A percentile compares a stretch with the other conserved stretches of the same genome.
These are phyloP conservation scores for Kalaharituber pfeilii DNA, from an alignment of 2,329 filamentous ascomycete species.

Conservation along the genomic window DNA sequence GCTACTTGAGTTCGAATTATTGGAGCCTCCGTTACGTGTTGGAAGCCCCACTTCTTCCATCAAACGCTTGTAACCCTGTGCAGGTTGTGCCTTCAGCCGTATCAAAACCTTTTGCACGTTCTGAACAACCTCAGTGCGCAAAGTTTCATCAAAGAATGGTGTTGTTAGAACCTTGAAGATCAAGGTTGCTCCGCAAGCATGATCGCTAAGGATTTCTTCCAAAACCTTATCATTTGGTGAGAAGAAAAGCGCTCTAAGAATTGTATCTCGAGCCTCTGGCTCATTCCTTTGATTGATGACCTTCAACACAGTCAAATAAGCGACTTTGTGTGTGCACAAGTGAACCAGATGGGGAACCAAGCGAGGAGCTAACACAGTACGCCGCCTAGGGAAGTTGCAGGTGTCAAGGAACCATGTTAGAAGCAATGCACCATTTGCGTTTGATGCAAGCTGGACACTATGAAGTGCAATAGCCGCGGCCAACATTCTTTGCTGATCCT, in stretches of 20 bases:
- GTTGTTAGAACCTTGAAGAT: slow-evolving; percentile 98
- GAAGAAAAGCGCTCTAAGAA: slow-evolving; percentile 84
- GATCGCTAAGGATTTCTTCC: slow-evolving; percentile 79
- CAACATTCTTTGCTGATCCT: slow-evolving; percentile 88
- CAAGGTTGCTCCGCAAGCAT: slow-evolving; percentile 78
- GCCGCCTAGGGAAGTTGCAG: slow-evolving; percentile 81
- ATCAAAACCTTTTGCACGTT: slow-evolving; percentile 79
- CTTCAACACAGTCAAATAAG: slow-evolving; percentile 90
- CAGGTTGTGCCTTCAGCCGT: slow-evolving; percentile 79
- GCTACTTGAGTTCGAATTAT: slow-evolving; percentile 10
- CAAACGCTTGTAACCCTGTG: slow-evolving; percentile 90
- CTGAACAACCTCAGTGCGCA: slow-evolving; percentile 73
- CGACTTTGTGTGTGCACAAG: slow-evolving; percentile 95
- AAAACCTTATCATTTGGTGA: slow-evolving; percentile 69
- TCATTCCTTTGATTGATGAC: slow-evolving; percentile 97
- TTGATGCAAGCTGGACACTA: slow-evolving; percentile 89
- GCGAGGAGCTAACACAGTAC: slow-evolving; percentile 78
- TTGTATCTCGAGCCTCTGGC: slow-evolving; percentile 73
- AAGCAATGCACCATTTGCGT: slow-evolving; percentile 82
- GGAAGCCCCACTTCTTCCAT: slow-evolving; percentile 98
- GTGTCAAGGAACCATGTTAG: slow-evolving; percentile 97
- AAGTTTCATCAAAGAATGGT: slow-evolving; percentile 86
- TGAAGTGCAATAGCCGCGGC: slow-evolving; percentile 90
- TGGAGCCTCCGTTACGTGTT: slow-evolving; percentile 34
- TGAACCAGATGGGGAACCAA: slow-evolving; percentile 87